phyloP scores from a whole-genome alignment of 2,329 filamentous ascomycete genomes.

The Didymella pinodella region DNA sequence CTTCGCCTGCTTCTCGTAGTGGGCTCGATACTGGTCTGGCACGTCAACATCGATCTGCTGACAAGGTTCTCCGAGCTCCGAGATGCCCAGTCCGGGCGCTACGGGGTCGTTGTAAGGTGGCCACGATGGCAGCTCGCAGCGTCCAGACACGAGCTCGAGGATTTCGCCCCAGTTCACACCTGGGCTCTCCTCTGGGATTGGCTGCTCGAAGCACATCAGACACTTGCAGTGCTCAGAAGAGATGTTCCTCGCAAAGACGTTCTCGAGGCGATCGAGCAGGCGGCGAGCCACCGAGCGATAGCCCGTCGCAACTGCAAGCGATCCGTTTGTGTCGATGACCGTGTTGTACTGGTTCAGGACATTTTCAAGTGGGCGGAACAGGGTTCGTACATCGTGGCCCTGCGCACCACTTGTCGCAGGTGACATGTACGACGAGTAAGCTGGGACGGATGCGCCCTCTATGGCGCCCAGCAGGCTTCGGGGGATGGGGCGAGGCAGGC shows the following conservation, averaged over 20 bases:
- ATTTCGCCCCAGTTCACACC: slow-evolving; percentile 96
- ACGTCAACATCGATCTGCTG: slow-evolving; percentile 92
- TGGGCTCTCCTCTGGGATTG: slow-evolving; percentile 55
- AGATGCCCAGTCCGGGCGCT: slow-evolving; percentile 66
- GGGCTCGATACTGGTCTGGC: slow-evolving; percentile 89
- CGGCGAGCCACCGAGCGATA: slow-evolving; percentile 93
- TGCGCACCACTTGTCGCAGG: slow-evolving; percentile 55
- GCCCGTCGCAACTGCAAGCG: slow-evolving; percentile 91
- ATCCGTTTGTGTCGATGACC: slow-evolving; percentile 84
- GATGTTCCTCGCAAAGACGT: slow-evolving; percentile 92
- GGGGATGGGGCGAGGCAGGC: slow-evolving; percentile 74
- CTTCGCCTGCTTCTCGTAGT: slow-evolving; percentile 89
- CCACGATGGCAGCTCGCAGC: slow-evolving; percentile 85
- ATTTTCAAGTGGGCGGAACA: slow-evolving; percentile 84
- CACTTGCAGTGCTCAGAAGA: slow-evolving; percentile 86
- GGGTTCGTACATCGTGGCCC: slow-evolving; percentile 67
- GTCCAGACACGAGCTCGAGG: slow-evolving; percentile 87
- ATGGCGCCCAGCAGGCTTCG: slow-evolving; percentile 74
- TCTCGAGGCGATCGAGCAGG: slow-evolving; percentile 87
- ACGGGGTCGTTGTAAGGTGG: slow-evolving; percentile 73
- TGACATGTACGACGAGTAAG: slow-evolving; percentile 67
- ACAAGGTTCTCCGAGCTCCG: slow-evolving; percentile 63
- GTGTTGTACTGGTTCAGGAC: slow-evolving; percentile 85
- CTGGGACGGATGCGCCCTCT: slow-evolving; percentile 63
- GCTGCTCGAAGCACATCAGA: slow-evolving; percentile 74